phyloP scores from a whole-genome alignment of 192 early-diverging fungal genomes.

The Mortierella claussenii region DNA sequence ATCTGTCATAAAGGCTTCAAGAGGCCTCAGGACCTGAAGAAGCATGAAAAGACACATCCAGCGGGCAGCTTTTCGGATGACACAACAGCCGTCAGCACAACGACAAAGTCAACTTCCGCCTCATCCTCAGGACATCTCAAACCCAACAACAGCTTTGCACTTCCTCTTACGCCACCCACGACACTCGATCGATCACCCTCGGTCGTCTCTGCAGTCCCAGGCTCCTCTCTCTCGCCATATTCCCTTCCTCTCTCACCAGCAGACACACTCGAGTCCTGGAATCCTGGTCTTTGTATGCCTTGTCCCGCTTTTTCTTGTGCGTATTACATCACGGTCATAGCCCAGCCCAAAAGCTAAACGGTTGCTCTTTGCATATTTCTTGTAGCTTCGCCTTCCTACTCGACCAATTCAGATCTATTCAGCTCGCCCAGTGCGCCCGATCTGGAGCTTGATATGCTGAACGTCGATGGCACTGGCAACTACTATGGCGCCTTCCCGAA shows the following conservation, averaged over 20 bases:
- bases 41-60: slow-evolving; percentile 89
- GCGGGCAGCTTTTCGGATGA: slow-evolving; percentile 44
- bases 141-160: slow-evolving; percentile 3
- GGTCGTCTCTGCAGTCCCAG: slow-evolving; percentile 12
- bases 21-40: slow-evolving; percentile 95
- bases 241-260: slow-evolving; percentile 39
- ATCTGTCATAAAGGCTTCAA: slow-evolving; percentile 87
- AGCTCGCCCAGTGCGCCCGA: slow-evolving; percentile 31
- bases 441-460: slow-evolving; percentile 33
- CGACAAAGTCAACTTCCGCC: background rate
- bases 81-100: slow-evolving; percentile 5
- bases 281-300: slow-evolving; percentile 51
- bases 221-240: slow-evolving; percentile 28
- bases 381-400: slow-evolving; percentile 39
- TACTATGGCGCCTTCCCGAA: slow-evolving; percentile 25
- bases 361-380: too few relatives aligned
- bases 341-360: too few relatives aligned
- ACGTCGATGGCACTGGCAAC: slow-evolving; percentile 13
- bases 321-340: too few relatives aligned
- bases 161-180: slow-evolving; percentile 31
- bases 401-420: slow-evolving; percentile 38
- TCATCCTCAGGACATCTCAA: slow-evolving; percentile 28
- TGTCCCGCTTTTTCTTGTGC: too few relatives aligned
- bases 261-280: slow-evolving; percentile 44
- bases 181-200: slow-evolving; percentile 39